These are phyloP conservation scores for Citrus sinensis DNA, from an alignment of 345 rosid genomes.

Conservation along the genomic window DNA sequence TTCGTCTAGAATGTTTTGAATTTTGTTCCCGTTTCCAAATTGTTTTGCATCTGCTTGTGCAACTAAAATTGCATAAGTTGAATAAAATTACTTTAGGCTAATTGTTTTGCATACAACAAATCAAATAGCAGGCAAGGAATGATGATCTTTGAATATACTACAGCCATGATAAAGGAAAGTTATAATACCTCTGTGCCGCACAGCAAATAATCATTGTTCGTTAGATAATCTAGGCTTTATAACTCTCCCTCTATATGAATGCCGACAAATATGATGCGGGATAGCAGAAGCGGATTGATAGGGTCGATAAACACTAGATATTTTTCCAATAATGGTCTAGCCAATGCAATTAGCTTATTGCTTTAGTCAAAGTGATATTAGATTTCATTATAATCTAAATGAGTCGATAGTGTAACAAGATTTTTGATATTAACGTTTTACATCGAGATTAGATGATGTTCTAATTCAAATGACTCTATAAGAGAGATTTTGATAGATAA, in stretches of 20 bases:
- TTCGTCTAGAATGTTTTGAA: conserved; percentile 42
- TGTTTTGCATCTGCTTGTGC: conserved; percentile 24
- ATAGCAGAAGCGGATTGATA: too few relatives aligned
- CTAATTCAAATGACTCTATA: too few relatives aligned
- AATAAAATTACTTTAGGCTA: conserved; percentile 1
- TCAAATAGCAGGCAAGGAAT: neutral
- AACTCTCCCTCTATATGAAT: neutral
- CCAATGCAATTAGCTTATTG: too few relatives aligned
- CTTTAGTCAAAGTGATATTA: too few relatives aligned
- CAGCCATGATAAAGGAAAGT: neutral
- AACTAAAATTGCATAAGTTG: conserved; percentile 27
- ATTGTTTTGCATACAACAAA: neutral
- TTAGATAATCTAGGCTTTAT: neutral
- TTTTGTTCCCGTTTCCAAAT: conserved; percentile 18
- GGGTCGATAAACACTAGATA: too few relatives aligned
- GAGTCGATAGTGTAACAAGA: too few relatives aligned
- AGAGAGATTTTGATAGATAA: too few relatives aligned
- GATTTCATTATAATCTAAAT: too few relatives aligned
- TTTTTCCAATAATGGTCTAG: too few relatives aligned
- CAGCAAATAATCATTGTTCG: neutral
- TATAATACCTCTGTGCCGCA: neutral
- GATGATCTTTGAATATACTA: conserved; percentile 1
- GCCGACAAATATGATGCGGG: neutral
- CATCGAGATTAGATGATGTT: too few relatives aligned
- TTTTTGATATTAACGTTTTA: too few relatives aligned